Evolutionary conservation across 2,329 filamentous ascomycete genomes (phyloP), one percentile per base, ranked within the genome.

Genomic region (Diplodia sapinea): DNA sequence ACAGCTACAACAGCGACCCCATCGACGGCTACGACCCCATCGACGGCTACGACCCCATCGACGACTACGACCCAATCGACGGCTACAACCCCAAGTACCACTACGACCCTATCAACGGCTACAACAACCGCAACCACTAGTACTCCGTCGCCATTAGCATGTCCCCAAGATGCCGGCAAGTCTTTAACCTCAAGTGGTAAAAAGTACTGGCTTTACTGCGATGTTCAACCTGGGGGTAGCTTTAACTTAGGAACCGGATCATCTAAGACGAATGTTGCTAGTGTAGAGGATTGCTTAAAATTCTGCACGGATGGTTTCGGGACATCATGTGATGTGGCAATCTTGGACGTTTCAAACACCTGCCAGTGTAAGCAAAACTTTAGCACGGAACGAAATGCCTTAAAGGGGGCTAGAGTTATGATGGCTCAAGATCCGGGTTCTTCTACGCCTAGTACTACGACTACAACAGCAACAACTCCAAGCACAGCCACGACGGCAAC

Each of bases 251-350:
- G 40, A 6, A 9, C 9, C 15, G 1, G 3, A 11, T 61, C 56
- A 4, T 61, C 56, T 2, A 33, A 49, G 20, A 9, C 55, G 2
- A 56, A 56, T 6, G 40, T 49, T 31, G 40, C 12, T 7, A 49
- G 40, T 17, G 29, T 61, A 9, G 56, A 61, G 13, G 56, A 61
- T 3, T 61, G 56, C 38, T 49, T 61, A 40, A 20, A 3, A 17
- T 61, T 61, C 11, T 61, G 56, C 15, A 61, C 38, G 11, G 13
- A n/a, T 20, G 17, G 17, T 2, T 47, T 2, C 7, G 13, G 38
- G 8, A n/a, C 55, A 2, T 8, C 43, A 20, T 57, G 55, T 17
- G 55, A 57, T 43, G 55, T 57, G 7, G 55, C 55, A 36, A 11
- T 57, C 3, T 33, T 36, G 17, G 7, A 43, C 12, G 0, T 4